Evolutionary conservation across 148 eudicot genomes (phyloP), one percentile per base, ranked within the genome.

Genomic region (Simmondsia chinensis): DNA sequence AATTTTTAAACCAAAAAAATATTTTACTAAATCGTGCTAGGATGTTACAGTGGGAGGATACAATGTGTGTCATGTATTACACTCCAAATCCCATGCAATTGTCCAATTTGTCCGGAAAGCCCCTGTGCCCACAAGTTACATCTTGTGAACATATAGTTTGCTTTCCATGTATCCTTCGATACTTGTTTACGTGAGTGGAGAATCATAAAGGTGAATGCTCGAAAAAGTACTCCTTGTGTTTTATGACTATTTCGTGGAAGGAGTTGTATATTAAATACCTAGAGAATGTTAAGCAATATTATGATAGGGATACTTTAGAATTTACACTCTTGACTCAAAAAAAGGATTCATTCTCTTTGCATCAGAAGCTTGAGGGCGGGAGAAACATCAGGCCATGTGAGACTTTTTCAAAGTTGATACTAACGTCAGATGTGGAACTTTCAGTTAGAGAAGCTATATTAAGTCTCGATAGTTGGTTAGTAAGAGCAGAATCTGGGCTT

Each of bases 41-140:
- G 64, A 76, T 64, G 76, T 59, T 91, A 42, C 74, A 67, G 35
- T 85, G 99, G 99, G 95, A 91, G 63, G 99, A 91, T 71, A 82
- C 86, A 29, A 64, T 91, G 28, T 91, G 95, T 45, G 57, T 91
- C 56, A 85, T 70, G 63, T 76, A 79, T 63, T 70, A 83, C 7
- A 74, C 94, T 33, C 83, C 95, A 17, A 68, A 65, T 45, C 81
- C 73, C 16, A 75, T 77, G 12, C 80, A 79, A 43, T n/a, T 91
- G 99, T 39, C 99, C 99, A 41, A 79, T 91, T 57, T 91, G 99
- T 60, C 73, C 86, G 68, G 94, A 86, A 39, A 74, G 63, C 39
- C 96, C 83, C 70, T 85, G 24, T 91, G 95, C 63, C 89, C 99
- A 41, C 99, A 91, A 57, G 82, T 91, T 46, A 85, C 99, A 9